These are phyloP conservation scores for Aquilaria agallochum DNA, from an alignment of 441 rosid species.

Conservation along the genomic window DNA sequence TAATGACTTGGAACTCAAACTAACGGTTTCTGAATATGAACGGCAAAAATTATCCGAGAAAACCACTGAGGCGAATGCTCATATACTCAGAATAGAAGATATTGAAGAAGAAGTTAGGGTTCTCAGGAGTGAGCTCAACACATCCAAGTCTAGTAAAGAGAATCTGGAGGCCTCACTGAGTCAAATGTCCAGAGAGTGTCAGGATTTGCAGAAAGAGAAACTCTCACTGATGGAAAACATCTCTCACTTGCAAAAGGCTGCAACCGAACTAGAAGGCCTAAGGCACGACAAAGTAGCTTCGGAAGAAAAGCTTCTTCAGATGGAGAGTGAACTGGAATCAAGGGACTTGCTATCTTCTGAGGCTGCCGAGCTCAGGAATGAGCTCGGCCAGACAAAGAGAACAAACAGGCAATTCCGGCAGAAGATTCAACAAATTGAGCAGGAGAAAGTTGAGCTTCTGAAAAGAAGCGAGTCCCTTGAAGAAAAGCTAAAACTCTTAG, in stretches of 20 bases:
- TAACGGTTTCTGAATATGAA: constrained; percentile 57
- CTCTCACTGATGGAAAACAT: constrained; percentile 29
- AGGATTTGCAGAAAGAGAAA: constrained; percentile 37
- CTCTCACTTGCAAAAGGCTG: constrained; percentile 25
- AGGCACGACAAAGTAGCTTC: constrained; percentile 21
- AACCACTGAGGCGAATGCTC: constrained; percentile 28
- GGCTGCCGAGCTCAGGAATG: constrained; percentile 31
- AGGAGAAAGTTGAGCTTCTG: constrained; percentile 31
- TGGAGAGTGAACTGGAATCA: constrained; percentile 27
- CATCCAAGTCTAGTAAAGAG: constrained; percentile 29
- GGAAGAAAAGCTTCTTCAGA: constrained; percentile 38
- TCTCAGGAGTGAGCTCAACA: constrained; percentile 28
- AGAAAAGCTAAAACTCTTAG: constrained; percentile 29
- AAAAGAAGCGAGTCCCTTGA: constrained; percentile 36
- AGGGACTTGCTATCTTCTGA: constrained; percentile 30
- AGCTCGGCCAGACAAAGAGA: constrained; percentile 32
- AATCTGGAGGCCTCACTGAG: constrained; percentile 30
- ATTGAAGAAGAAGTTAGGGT: constrained; percentile 30
- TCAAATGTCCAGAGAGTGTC: constrained; percentile 27
- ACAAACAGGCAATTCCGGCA: constrained; percentile 37
- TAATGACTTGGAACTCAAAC: constrained; percentile 46
- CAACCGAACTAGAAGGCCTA: constrained; percentile 37
- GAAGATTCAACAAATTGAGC: constrained; percentile 38
- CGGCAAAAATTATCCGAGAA: constrained; percentile 38
- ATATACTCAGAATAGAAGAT: constrained; percentile 26